Base-by-base conservation (phyloP, 345 rosid species). In the Pelargonium nanum region DNA sequence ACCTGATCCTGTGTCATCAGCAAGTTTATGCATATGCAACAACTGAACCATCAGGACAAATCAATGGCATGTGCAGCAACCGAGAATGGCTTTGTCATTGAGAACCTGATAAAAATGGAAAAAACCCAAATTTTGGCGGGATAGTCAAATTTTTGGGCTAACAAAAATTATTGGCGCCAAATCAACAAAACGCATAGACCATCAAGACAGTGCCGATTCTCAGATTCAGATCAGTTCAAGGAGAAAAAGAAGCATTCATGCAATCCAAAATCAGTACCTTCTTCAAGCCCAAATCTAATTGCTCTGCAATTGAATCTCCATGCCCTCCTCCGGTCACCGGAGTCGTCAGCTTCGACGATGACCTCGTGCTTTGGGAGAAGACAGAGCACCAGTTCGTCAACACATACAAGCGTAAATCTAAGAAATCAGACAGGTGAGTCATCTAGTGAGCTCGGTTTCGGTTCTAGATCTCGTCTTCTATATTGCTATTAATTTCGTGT, bases 241-340 rank as follows among this genome's bases (percentile, higher is more conserved):
- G 45, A 34, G 45, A 34, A 34, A 34, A 15, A 34, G 45, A 34
- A 34, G 6, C 45, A 34, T 34, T 3, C 45, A 86, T 84, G 96
- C 96, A 86, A 74, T 60, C 89, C 67, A 88, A 86, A 70, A 84
- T 91, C 78, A 81, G 73, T 57, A 69, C 85, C 66, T 91, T 88
- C 85, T 91, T 86, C 83, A 77, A 84, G 59, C 75, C 76, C 0
- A 60, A 80, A 24, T 53, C 85, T 25, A 55, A 81, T 22, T 53
- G 74, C 21, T 20, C 66, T 58, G 22, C 40, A 10, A 20, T 68
- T 0, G 25, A 50, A 61, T 13, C 70, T 8, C 16, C 68, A 0
- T 53, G 48, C 21, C 64, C 68, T 1, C 19, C 73, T 51, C 61
- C 76, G 1, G 13, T 55, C 25, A 0, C 57, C 40, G 9, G 44